These are phyloP conservation scores for Pseudogymnoascus sp. DNA, from an alignment of 2,329 filamentous ascomycete genomes.

Conservation along the genomic window DNA sequence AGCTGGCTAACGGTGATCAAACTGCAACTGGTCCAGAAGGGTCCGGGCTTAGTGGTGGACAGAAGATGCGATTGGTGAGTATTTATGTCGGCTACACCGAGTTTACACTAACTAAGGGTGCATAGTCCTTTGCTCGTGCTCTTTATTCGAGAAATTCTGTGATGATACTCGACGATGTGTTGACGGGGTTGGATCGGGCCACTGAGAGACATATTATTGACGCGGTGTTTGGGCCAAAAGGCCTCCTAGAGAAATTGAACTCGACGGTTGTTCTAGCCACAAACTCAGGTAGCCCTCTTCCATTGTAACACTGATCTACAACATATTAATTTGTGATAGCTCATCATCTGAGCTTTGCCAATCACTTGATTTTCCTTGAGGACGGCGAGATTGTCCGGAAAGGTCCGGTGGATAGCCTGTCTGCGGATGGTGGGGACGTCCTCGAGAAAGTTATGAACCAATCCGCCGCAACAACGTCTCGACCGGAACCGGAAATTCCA, in stretches of 20 bases:
- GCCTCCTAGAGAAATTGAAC: constrained; percentile 14
- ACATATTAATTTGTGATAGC: not conserved
- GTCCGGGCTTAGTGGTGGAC: constrained; percentile 20
- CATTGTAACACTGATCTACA: not conserved
- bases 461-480: not conserved
- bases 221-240: constrained; percentile 10
- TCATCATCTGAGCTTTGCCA: constrained; percentile 14
- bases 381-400: not conserved
- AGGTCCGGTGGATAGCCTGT: not conserved
- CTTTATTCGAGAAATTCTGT: constrained; percentile 15
- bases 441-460: not conserved
- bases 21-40: constrained; percentile 20
- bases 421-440: not conserved
- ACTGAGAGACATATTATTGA: constrained; percentile 14
- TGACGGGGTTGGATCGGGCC: constrained; percentile 16
- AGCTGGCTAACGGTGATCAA: constrained; percentile 22
- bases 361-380: constrained; percentile 8
- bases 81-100: not conserved
- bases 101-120: not conserved
- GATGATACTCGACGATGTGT: constrained; percentile 18
- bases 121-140: constrained; percentile 16
- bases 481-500: not conserved
- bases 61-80: constrained; percentile 11
- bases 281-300: constrained; percentile 14
- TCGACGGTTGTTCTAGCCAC: constrained; percentile 30